These are phyloP conservation scores for Phytophthora sp. DNA, from an alignment of 352 stramenopile species.

Conservation along the genomic window DNA sequence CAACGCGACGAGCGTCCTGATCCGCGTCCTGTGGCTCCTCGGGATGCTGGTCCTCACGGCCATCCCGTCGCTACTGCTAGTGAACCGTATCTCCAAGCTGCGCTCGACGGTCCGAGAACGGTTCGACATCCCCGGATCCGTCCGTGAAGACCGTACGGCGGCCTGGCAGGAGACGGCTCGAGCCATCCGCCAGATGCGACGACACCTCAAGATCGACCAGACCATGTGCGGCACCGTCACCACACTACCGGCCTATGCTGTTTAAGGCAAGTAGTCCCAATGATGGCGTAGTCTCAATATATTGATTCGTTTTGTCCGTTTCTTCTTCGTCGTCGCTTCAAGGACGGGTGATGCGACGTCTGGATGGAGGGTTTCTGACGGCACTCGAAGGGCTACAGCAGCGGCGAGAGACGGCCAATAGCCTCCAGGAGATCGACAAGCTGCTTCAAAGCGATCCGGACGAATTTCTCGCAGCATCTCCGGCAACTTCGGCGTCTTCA, in stretches of 20 bases:
- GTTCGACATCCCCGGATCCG: constrained; percentile 44
- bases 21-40: constrained; percentile 19
- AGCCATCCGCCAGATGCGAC: constrained; percentile 43
- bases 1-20: constrained; percentile 15
- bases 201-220: constrained; percentile 44
- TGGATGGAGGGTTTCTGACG: constrained; percentile 30
- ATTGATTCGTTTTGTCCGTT: constrained; percentile 18
- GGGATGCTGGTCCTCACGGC: constrained; percentile 17
- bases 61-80: constrained; percentile 31
- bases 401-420: constrained; percentile 28
- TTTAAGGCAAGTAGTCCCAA: constrained; percentile 18
- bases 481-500: background rate
- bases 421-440: constrained; percentile 36
- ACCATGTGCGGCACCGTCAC: constrained; percentile 24
- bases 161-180: constrained; percentile 43
- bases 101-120: constrained; percentile 29
- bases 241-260: constrained; percentile 39
- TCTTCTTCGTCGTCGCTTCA: constrained; percentile 4
- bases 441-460: constrained; percentile 27
- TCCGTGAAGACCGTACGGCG: constrained; percentile 40
- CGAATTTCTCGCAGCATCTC: background rate
- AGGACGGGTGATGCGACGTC: constrained; percentile 4
- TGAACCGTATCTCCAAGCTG: constrained; percentile 32
- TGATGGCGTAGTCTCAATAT: constrained; percentile 23
- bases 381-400: constrained; percentile 30